phyloP scores from a whole-genome alignment of 31 red algal species.

The Endocladia muricata region DNA sequence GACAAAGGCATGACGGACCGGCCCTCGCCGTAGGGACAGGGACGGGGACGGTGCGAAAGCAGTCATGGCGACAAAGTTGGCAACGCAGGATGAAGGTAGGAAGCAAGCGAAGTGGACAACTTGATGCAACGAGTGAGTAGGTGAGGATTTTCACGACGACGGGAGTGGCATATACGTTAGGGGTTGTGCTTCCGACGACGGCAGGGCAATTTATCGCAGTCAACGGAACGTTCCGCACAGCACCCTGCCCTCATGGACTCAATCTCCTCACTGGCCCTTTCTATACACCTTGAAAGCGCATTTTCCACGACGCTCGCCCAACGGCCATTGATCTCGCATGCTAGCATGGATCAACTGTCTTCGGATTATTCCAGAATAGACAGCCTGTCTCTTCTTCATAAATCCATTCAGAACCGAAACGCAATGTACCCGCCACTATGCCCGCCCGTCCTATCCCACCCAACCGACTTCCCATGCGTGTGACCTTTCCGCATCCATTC shows the following conservation, averaged over 20 bases:
- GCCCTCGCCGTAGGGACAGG: not conserved
- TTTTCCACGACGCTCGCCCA: not conserved
- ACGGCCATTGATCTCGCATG: not conserved
- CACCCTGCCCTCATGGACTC: not conserved
- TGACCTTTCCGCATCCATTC: not conserved
- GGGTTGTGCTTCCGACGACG: not conserved
- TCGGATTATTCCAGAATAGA: not conserved
- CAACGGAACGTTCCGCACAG: not conserved
- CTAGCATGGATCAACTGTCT: not conserved
- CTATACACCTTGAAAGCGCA: not conserved
- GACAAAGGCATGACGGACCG: not conserved
- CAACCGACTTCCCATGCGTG: not conserved
- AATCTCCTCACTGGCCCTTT: not conserved
- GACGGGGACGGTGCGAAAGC: conserved; percentile 26
- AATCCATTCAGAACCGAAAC: not conserved
- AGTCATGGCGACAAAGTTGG: not conserved
- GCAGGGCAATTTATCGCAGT: not conserved
- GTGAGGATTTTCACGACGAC: too few species aligned
- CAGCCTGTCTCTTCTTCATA: not conserved
- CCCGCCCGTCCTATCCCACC: not conserved
- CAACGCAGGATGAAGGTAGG: not conserved
- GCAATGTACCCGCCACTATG: not conserved
- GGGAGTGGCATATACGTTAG: not conserved
- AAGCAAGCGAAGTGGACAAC: not conserved
- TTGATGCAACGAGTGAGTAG: too few species aligned